Evolutionary conservation across 176 grass and related monocot species (phyloP), one percentile per base, ranked within the genome.

Genomic region (Bromus sterilis): DNA sequence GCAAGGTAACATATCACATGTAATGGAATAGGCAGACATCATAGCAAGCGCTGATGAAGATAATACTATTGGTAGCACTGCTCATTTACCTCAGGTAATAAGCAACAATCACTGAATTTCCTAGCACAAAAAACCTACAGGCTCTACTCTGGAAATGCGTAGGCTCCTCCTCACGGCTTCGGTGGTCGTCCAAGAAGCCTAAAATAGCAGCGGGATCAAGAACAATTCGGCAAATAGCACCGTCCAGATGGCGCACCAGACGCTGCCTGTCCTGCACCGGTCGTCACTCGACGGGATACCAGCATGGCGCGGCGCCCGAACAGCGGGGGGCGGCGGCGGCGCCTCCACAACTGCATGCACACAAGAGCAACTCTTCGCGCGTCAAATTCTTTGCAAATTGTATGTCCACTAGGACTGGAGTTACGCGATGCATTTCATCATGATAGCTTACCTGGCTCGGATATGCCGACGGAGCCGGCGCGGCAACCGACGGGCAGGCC

Each of bases 371-470:
- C 16, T 0, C 20, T 40, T 25, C 63, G 40, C 66, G 11, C 25
- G 56, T 83, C 44, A 79, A 24, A 53, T 8, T 20, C 39, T 6
- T 16, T 20, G 21, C 66, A 70, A 43, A 42, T 44, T 11, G 11
- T 18, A 49, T 16, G 43, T 16, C 16, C 43, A 46, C 43, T 1
- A 16, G 43, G 42, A 44, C 11, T 14, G 43, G 42, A 44, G 41
- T 14, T 41, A 41, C 2, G 13, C 13, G 46, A 20, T 4, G 29
- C 13, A 12, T 15, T 40, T 40, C 39, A 40, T 40, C 39, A 40
- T 40, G 39, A n/a, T n/a, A n/a, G n/a, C n/a, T n/a, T n/a, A 89
- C 87, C 82, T 63, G 87, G 87, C 30, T 85, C 41, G 4, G 66
- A 5, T 20, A 7, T 33, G 67, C 80, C 80, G 71, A 34, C 3